Conservation (phyloP, 2,329 filamentous ascomycete species). For the Arthroderma sp. region DNA sequence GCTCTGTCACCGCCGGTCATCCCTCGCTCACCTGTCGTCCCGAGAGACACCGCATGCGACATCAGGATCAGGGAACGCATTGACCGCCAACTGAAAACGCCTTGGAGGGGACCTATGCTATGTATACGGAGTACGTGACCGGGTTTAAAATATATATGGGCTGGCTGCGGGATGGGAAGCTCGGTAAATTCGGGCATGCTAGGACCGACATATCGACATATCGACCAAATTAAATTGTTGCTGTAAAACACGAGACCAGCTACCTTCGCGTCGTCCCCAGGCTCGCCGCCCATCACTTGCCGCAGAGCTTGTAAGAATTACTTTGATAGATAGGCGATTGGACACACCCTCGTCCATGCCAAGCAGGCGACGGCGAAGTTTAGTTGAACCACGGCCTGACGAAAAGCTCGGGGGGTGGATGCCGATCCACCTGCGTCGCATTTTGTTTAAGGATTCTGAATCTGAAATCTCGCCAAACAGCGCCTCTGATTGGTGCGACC, state of each 20-base stretch:
- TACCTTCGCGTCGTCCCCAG: not conserved
- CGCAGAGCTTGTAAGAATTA: not conserved
- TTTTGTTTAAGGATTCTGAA: constrained; percentile 8
- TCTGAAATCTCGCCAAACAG: constrained; percentile 12
- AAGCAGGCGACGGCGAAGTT: not conserved
- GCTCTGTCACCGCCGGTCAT: not conserved
- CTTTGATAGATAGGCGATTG: constrained; percentile 1
- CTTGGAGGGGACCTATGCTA: not conserved
- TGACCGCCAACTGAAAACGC: constrained; percentile 2
- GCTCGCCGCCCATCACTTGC: not conserved
- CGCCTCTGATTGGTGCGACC: constrained; percentile 11
- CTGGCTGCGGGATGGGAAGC: not conserved
- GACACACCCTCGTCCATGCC: not conserved
- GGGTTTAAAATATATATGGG: not conserved
- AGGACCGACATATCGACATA: not conserved
- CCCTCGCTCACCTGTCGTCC: not conserved
- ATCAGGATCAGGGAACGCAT: not conserved
- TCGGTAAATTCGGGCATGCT: not conserved
- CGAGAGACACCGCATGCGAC: not conserved
- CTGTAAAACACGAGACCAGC: not conserved
- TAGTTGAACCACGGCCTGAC: not conserved
- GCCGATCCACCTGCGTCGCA: constrained; percentile 11
- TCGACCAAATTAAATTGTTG: not conserved
- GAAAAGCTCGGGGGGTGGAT: constrained; percentile 1
- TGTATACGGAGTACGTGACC: not conserved